A percentile compares a stretch with the other conserved stretches of the same genome.
Conservation (phyloP, 2,329 filamentous ascomycete species). For the Biscogniauxia sp. region DNA sequence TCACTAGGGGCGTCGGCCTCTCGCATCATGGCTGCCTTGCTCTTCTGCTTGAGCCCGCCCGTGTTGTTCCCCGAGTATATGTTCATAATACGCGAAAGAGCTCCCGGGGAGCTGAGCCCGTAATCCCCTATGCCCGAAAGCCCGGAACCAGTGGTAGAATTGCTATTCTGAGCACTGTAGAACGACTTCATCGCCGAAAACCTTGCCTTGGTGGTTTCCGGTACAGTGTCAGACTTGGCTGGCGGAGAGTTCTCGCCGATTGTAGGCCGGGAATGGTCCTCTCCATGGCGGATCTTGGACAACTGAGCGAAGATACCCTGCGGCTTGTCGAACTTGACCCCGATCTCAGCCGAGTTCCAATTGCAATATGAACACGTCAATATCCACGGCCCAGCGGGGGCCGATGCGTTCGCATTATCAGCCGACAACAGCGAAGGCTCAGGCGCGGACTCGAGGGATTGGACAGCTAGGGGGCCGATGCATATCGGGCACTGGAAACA, state of each 20-base stretch:
- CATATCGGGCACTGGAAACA: slow-evolving; percentile 96
- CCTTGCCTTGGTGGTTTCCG: slow-evolving; percentile 44
- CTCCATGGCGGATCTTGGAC: slow-evolving; percentile 65
- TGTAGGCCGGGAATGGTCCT: slow-evolving; percentile 36
- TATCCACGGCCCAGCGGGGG: slow-evolving; percentile 61
- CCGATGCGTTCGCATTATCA: slow-evolving; percentile 38
- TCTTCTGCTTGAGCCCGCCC: slow-evolving; percentile 62
- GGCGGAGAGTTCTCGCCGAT: slow-evolving; percentile 27
- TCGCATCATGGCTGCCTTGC: slow-evolving; percentile 71
- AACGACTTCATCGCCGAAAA: slow-evolving; percentile 76
- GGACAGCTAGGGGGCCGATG: slow-evolving; percentile 74
- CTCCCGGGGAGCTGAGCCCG: slow-evolving; percentile 73
- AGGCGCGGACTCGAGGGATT: slow-evolving; percentile 60
- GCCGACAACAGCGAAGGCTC: slow-evolving; percentile 44
- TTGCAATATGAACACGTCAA: slow-evolving; percentile 87
- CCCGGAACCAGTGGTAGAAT: slow-evolving; percentile 50
- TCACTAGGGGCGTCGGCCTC: slow-evolving; percentile 71
- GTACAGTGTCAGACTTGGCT: slow-evolving; percentile 55
- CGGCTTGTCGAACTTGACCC: slow-evolving; percentile 84
- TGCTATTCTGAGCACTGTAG: slow-evolving; percentile 75
- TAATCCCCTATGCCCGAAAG: slow-evolving; percentile 46
- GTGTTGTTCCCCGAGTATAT: slow-evolving; percentile 71
- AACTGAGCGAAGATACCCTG: slow-evolving; percentile 84
- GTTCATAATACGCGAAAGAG: slow-evolving; percentile 85
- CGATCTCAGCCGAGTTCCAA: slow-evolving; percentile 88